Evolutionary conservation across 768 basidiomycete species (phyloP).

Genomic region (Suillus subaureus): DNA sequence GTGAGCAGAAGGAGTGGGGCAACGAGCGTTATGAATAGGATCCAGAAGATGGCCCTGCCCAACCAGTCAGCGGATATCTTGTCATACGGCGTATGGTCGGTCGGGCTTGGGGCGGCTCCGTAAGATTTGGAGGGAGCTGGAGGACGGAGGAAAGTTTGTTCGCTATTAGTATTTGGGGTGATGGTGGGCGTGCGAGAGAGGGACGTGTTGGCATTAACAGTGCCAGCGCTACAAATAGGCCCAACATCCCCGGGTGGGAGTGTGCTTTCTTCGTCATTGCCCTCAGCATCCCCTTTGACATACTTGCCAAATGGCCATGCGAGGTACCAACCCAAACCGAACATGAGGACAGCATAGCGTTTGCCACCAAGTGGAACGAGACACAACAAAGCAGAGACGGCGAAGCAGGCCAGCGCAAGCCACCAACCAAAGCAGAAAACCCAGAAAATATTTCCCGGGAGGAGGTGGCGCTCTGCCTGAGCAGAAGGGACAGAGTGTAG

Average conservation of each 20-base stretch:
- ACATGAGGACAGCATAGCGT: slow-evolving; percentile 83
- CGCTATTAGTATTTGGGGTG: slow-evolving; percentile 50
- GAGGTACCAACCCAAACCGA: slow-evolving; percentile 94
- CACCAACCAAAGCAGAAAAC: slow-evolving; percentile 90
- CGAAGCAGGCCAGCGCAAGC: slow-evolving; percentile 74
- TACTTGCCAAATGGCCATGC: slow-evolving; percentile 99
- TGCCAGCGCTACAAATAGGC: slow-evolving; percentile 18
- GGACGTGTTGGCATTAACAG: slow-evolving; percentile 34
- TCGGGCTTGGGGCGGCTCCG: slow-evolving; percentile 52
- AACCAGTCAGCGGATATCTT: slow-evolving; percentile 48
- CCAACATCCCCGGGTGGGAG: slow-evolving; percentile 37
- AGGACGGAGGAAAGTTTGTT: slow-evolving; percentile 39
- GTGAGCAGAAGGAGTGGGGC: slow-evolving; percentile 88
- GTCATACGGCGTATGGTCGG: slow-evolving; percentile 22
- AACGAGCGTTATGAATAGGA: slow-evolving; percentile 72
- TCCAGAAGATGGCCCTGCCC: slow-evolving; percentile 83
- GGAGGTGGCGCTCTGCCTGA: slow-evolving; percentile 88
- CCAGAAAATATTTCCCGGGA: slow-evolving; percentile 96
- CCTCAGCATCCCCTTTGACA: slow-evolving; percentile 76
- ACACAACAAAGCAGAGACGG: slow-evolving; percentile 67
- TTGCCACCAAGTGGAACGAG: slow-evolving; percentile 79
- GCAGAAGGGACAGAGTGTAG: slow-evolving; percentile 92
- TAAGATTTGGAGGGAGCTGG: slow-evolving; percentile 56
- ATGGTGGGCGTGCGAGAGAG: slow-evolving; percentile 47
- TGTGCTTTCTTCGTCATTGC: slow-evolving; percentile 42